phyloP scores from a whole-genome alignment of 2,329 filamentous ascomycete genomes.

The Clonostachys chloroleuca region DNA sequence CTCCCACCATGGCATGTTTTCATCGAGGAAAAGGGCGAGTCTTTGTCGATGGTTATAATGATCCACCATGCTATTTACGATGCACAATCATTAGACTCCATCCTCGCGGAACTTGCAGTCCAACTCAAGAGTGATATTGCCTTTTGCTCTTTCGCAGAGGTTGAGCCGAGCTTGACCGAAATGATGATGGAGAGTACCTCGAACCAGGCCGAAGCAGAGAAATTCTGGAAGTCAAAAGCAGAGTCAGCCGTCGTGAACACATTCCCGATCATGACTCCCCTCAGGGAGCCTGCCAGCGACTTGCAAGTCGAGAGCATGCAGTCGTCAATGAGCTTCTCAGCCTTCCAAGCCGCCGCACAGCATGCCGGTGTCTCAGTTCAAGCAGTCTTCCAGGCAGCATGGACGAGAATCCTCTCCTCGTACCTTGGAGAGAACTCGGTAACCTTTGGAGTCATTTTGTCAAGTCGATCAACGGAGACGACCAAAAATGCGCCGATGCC shows the following conservation, averaged over 20 bases:
- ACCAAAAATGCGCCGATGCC: constrained; percentile 64
- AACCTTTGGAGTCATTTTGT: constrained; percentile 76
- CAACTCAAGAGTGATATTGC: constrained; percentile 13
- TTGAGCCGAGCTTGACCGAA: constrained; percentile 30
- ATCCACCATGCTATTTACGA: constrained; percentile 86
- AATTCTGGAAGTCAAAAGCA: constrained; percentile 61
- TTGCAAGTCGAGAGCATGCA: constrained; percentile 23
- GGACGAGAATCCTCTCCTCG: constrained; percentile 68
- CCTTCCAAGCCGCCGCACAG: constrained; percentile 53
- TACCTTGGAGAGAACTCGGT: constrained; percentile 74
- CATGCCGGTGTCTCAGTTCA: constrained; percentile 67
- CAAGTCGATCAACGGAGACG: constrained; percentile 63
- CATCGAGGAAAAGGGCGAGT: constrained; percentile 27
- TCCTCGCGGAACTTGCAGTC: constrained; percentile 55
- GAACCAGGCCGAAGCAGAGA: constrained; percentile 24
- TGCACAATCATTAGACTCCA: constrained; percentile 63
- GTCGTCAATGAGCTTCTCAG: constrained; percentile 30
- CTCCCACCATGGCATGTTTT: constrained; percentile 60
- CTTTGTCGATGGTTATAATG: constrained; percentile 33
- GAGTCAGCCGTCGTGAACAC: constrained; percentile 52
- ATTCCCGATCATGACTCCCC: constrained; percentile 74
- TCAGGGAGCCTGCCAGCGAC: constrained; percentile 30
- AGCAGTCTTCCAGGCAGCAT: constrained; percentile 70
- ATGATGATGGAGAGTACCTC: constrained; percentile 29
- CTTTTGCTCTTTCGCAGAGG: constrained; percentile 5